Percentiles rank a stretch among this genome's conserved stretches.
These are phyloP conservation scores for Plasmodium ovale DNA, from an alignment of 169 alveolate species.

Conservation along the genomic window DNA sequence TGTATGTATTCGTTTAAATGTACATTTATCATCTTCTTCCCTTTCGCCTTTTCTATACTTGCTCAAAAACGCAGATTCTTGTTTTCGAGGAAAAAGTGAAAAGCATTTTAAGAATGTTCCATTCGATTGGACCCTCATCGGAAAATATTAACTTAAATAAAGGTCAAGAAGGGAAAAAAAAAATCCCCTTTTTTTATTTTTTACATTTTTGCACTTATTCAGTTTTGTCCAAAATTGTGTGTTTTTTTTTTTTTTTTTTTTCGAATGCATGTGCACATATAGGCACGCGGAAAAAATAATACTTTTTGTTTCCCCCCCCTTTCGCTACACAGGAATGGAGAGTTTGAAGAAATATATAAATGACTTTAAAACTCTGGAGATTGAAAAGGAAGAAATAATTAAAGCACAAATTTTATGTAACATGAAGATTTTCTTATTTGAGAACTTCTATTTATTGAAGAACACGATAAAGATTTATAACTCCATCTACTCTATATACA, in stretches of 20 bases:
- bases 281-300: neutral
- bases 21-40: neutral
- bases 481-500: slow-evolving; percentile 64
- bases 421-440: slow-evolving; percentile 63
- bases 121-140: slow-evolving; percentile 41
- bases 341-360: slow-evolving; percentile 66
- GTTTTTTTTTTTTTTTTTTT: too few relatives aligned
- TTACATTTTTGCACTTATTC: too few relatives aligned
- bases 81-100: slow-evolving; percentile 66
- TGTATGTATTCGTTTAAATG: neutral
- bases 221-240: too few relatives aligned
- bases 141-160: slow-evolving; percentile 70
- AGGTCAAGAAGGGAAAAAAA: slow-evolving; percentile 33
- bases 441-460: slow-evolving; percentile 53
- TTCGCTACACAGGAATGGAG: slow-evolving; percentile 42
- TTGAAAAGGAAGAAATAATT: slow-evolving; percentile 74
- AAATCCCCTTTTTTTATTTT: too few relatives aligned
- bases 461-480: slow-evolving; percentile 71
- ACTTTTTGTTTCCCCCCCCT: neutral
- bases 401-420: slow-evolving; percentile 75
- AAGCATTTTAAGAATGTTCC: slow-evolving; percentile 61
- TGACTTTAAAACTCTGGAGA: slow-evolving; percentile 45
- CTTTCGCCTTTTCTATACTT: neutral
- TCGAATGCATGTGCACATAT: neutral
- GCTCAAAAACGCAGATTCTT: slow-evolving; percentile 26